A percentile compares a stretch with the other conserved stretches of the same genome.
These are phyloP conservation scores for Penicillium lividum DNA, from an alignment of 495 filamentous ascomycete species.

Conservation along the genomic window DNA sequence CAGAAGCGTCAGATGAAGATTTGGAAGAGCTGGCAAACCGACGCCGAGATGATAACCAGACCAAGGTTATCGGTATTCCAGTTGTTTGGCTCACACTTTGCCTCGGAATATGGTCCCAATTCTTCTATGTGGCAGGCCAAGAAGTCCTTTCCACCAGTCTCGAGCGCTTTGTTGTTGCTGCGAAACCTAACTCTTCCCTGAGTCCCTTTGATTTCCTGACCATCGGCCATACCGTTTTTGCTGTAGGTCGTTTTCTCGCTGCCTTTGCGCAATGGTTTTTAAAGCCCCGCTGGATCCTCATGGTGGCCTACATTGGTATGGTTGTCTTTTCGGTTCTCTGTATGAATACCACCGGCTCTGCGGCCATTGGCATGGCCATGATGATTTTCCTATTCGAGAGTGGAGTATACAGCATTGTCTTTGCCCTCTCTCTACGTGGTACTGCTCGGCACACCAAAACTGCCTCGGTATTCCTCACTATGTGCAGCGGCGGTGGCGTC, in stretches of 20 bases:
- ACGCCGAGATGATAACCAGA: slow-evolving; percentile 51
- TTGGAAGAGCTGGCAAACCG: slow-evolving; percentile 56
- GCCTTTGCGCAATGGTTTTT: slow-evolving; percentile 56
- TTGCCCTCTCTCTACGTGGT: slow-evolving; percentile 60
- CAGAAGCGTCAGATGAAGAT: slow-evolving; percentile 67
- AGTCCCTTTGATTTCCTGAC: slow-evolving; percentile 47
- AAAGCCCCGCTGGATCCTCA: slow-evolving; percentile 63
- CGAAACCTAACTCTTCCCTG: slow-evolving; percentile 34
- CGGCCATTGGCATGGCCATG: slow-evolving; percentile 52
- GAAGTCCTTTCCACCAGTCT: slow-evolving; percentile 56
- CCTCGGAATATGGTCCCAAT: slow-evolving; percentile 59
- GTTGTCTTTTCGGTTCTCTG: slow-evolving; percentile 56
- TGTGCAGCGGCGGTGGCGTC: slow-evolving; percentile 58
- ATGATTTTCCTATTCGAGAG: slow-evolving; percentile 64
- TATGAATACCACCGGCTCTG: slow-evolving; percentile 52
- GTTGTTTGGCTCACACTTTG: slow-evolving; percentile 60
- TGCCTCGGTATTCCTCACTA: slow-evolving; percentile 53
- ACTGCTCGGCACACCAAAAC: slow-evolving; percentile 62
- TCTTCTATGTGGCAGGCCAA: slow-evolving; percentile 67
- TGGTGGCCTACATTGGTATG: slow-evolving; percentile 55
- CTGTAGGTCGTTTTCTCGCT: slow-evolving; percentile 61
- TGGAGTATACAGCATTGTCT: slow-evolving; percentile 63
- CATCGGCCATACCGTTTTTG: slow-evolving; percentile 61
- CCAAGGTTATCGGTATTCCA: slow-evolving; percentile 43
- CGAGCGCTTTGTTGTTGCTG: slow-evolving; percentile 38